Percentiles rank a stretch among this genome's conserved stretches.
These are phyloP conservation scores for Diutina mesorugosa DNA, from an alignment of 1,139 yeast genomes.

Conservation along the genomic window DNA sequence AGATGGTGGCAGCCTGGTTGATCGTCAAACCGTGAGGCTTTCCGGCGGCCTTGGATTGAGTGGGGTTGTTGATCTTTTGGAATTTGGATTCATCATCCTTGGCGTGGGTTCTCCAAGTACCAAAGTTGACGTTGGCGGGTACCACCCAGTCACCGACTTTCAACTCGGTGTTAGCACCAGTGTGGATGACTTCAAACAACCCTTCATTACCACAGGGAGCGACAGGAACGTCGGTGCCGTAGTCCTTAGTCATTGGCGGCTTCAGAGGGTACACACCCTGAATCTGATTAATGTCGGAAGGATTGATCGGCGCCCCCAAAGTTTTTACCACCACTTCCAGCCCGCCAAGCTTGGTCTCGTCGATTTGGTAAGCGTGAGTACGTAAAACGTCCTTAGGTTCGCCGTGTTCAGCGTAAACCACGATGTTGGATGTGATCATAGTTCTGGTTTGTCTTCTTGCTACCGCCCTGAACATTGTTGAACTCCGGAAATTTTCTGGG, in stretches of 20 bases:
- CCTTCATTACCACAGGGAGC: constrained; percentile 95
- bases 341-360: constrained; percentile 26
- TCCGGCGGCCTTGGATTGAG: constrained; percentile 19
- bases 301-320: constrained; percentile 85
- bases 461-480: constrained; percentile 2
- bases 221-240: constrained; percentile 44
- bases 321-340: constrained; percentile 43
- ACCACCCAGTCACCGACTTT: constrained; percentile 81
- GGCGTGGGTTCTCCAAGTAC: constrained; percentile 92
- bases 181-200: constrained; percentile 66
- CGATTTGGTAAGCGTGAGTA: constrained; percentile 39
- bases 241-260: constrained; percentile 40
- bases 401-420: constrained; percentile 45
- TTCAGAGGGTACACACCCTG: constrained; percentile 91
- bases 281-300: constrained; percentile 82
- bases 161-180: constrained; percentile 47
- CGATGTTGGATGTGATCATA: constrained; percentile 45
- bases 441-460: not conserved
- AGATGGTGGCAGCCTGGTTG: constrained; percentile 76
- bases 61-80: constrained; percentile 37
- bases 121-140: constrained; percentile 73
- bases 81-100: constrained; percentile 37
- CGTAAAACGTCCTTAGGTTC: constrained; percentile 44
- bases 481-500: not conserved
- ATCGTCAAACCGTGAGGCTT: constrained; percentile 29